These are phyloP conservation scores for Ascochyta clinopodiicola DNA, from an alignment of 2,329 filamentous ascomycete genomes.

Conservation along the genomic window DNA sequence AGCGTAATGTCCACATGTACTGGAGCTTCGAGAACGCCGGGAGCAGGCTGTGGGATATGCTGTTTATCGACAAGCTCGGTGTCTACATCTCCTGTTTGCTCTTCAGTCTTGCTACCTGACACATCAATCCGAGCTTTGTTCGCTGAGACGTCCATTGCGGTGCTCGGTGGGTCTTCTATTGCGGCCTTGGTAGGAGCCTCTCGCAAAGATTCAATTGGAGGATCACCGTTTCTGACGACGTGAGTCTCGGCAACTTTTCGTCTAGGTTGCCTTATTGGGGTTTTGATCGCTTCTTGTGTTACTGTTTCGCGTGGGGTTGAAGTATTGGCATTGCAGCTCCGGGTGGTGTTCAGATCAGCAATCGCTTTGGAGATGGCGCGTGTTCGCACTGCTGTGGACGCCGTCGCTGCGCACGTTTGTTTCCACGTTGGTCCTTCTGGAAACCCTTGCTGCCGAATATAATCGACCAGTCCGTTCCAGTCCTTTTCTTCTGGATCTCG, in stretches of 20 bases:
- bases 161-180: neutral
- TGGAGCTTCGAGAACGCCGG: neutral
- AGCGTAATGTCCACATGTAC: neutral
- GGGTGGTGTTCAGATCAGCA: neutral
- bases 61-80: no score
- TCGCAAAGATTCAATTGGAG: neutral
- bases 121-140: neutral
- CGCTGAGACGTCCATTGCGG: neutral
- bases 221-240: neutral
- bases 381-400: neutral
- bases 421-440: neutral
- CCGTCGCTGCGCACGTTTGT: neutral
- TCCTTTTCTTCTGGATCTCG: neutral
- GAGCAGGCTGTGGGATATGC: neutral
- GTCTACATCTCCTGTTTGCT: neutral
- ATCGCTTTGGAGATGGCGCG: neutral
- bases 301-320: neutral
- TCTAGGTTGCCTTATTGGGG: neutral
- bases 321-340: no score
- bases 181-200: neutral
- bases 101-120: neutral
- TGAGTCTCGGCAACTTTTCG: neutral
- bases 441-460: neutral
- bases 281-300: neutral
- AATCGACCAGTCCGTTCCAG: neutral